Conservation (phyloP, 1,284 basidiomycete genomes). For the Termitomyces sp. region DNA sequence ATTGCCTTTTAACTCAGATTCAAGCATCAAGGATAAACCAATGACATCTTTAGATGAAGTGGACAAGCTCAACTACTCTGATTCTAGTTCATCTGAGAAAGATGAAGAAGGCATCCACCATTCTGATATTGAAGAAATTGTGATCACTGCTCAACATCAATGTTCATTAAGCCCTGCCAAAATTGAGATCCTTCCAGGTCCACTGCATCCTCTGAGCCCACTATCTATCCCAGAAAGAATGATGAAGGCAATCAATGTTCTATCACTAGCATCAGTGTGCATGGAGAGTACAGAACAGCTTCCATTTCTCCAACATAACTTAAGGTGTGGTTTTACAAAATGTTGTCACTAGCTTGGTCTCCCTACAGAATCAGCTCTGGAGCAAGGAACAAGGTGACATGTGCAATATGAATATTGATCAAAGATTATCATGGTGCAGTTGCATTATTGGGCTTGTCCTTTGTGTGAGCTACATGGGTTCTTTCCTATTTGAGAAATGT, state of each 20-base stretch:
- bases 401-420: slow-evolving; percentile 28
- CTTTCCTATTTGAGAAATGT: slow-evolving; percentile 44
- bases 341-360: slow-evolving; percentile 29
- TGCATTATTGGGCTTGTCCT: slow-evolving; percentile 49
- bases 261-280: slow-evolving; percentile 27
- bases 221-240: slow-evolving; percentile 21
- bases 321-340: slow-evolving; percentile 40
- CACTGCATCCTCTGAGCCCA: slow-evolving; percentile 20
- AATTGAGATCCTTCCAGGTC: slow-evolving; percentile 20
- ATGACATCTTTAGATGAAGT: slow-evolving; percentile 7
- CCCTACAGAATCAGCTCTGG: slow-evolving; percentile 18
- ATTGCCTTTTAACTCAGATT: slow-evolving; percentile 1
- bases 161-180: slow-evolving; percentile 19
- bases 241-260: slow-evolving; percentile 24
- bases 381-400: slow-evolving; percentile 17
- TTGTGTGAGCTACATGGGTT: slow-evolving; percentile 49
- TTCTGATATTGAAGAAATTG: slow-evolving; percentile 12
- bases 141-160: slow-evolving; percentile 7
- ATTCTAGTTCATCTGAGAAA: slow-evolving; percentile 1
- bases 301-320: slow-evolving; percentile 50
- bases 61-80: slow-evolving; percentile 5
- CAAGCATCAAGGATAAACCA: slow-evolving; percentile 5
- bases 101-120: slow-evolving; percentile 12
- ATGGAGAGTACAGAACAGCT: slow-evolving; percentile 32
- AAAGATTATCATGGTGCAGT: slow-evolving; percentile 19